Evolutionary conservation across 148 eudicot genomes (phyloP).

Genomic region (Rhododendron williamsianum): DNA sequence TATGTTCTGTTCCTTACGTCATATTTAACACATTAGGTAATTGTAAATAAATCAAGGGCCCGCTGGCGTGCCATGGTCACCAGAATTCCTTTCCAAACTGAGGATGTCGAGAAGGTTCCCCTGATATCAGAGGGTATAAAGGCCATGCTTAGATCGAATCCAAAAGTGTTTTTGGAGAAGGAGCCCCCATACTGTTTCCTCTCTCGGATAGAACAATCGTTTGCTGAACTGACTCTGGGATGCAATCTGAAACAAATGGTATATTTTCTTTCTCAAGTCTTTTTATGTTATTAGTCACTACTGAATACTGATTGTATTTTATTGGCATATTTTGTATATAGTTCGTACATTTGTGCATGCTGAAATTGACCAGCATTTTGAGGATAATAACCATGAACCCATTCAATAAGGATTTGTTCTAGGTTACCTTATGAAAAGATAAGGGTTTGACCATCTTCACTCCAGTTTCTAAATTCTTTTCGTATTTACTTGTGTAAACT

Average conservation of each 20-base stretch:
- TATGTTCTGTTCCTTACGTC: background rate
- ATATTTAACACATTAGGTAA: slow-evolving; percentile 45
- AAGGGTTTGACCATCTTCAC: background rate
- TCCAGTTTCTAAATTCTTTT: background rate
- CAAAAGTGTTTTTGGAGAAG: slow-evolving; percentile 72
- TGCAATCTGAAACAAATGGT: slow-evolving; percentile 86
- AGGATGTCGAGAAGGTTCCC: slow-evolving; percentile 63
- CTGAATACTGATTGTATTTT: background rate
- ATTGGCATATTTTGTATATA: background rate
- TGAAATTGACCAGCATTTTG: background rate
- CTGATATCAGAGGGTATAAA: slow-evolving; percentile 67
- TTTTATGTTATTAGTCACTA: background rate
- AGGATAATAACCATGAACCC: background rate
- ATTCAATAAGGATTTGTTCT: background rate
- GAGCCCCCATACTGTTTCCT: slow-evolving; percentile 90
- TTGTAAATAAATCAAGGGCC: slow-evolving; percentile 91
- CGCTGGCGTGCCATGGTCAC: slow-evolving; percentile 62
- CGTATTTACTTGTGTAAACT: background rate
- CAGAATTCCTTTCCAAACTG: slow-evolving; percentile 64
- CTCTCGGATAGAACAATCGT: slow-evolving; percentile 62
- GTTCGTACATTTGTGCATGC: background rate
- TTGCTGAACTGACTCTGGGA: slow-evolving; percentile 87
- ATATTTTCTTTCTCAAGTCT: slow-evolving; percentile 16
- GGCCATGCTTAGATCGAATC: slow-evolving; percentile 60
- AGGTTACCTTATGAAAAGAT: background rate